These are phyloP conservation scores for Myxozyma neglecta DNA, from an alignment of 805 yeast species.

Conservation along the genomic window DNA sequence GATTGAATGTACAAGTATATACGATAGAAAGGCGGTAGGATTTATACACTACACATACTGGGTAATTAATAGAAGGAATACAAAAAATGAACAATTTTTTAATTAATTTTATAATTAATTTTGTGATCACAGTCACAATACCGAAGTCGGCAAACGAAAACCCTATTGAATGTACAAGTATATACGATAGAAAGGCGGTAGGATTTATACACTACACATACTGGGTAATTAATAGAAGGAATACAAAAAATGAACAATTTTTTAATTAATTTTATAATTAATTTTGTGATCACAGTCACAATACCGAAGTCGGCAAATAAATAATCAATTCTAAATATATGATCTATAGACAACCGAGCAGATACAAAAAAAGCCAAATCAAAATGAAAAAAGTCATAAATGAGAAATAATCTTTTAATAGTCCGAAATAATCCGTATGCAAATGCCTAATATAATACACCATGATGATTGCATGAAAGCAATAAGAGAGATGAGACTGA, in stretches of 20 bases:
- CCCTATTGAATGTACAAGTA: no score
- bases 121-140: not conserved
- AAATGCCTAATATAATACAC: conserved; percentile 1
- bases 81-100: not conserved
- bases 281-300: not conserved
- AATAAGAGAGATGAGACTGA: no score
- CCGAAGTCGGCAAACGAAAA: not conserved
- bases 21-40: not conserved
- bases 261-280: not conserved
- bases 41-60: not conserved
- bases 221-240: not conserved
- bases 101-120: no score
- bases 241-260: not conserved
- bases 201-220: no score
- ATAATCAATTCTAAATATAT: not conserved
- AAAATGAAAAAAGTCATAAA: not conserved
- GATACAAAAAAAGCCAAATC: no score
- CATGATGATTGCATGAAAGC: not conserved
- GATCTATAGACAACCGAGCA: not conserved
- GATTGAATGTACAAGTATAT: no score
- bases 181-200: no score
- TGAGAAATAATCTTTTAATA: not conserved
- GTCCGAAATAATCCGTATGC: conserved; percentile 3
- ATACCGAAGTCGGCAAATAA: not conserved
- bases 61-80: not conserved